Conservation (phyloP, 805 yeast species). For the Candida montana region DNA sequence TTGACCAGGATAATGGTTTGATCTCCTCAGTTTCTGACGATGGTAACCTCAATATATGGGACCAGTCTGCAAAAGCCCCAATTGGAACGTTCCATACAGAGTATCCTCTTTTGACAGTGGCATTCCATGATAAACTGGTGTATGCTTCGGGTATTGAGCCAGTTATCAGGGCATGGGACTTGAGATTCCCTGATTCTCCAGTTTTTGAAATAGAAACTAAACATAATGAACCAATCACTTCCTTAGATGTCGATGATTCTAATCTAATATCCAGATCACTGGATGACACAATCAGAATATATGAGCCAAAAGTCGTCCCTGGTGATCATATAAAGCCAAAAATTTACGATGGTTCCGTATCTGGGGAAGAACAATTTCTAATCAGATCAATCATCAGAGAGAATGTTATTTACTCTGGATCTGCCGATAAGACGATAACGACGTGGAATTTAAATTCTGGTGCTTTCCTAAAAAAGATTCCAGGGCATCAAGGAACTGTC, state of each 20-base stretch:
- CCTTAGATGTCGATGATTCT: constrained; percentile 45
- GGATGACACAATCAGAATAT: constrained; percentile 52
- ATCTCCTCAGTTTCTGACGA: constrained; percentile 62
- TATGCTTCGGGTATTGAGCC: constrained; percentile 70
- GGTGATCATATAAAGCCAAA: constrained; percentile 39
- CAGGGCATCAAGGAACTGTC: constrained; percentile 60
- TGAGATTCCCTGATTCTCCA: constrained; percentile 36
- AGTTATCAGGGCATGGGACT: constrained; percentile 52
- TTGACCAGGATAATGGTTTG: constrained; percentile 33
- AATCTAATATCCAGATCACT: constrained; percentile 45
- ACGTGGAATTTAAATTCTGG: constrained; percentile 56
- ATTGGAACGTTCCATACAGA: constrained; percentile 37
- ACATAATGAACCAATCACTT: constrained; percentile 51
- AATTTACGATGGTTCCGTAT: constrained; percentile 52
- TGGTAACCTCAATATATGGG: constrained; percentile 60
- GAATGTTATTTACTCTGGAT: constrained; percentile 50
- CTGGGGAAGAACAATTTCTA: constrained; percentile 46
- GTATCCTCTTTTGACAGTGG: constrained; percentile 57
- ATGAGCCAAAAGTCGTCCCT: constrained; percentile 39
- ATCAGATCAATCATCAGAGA: constrained; percentile 42
- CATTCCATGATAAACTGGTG: constrained; percentile 36
- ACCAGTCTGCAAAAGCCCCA: constrained; percentile 45
- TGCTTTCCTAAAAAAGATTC: constrained; percentile 40
- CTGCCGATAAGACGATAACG: constrained; percentile 53
- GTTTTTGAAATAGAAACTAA: constrained; percentile 40